Percentiles rank a stretch among this genome's conserved stretches.
Conservation (phyloP, 768 basidiomycete genomes). For the Clitopilus passeckerianus region DNA sequence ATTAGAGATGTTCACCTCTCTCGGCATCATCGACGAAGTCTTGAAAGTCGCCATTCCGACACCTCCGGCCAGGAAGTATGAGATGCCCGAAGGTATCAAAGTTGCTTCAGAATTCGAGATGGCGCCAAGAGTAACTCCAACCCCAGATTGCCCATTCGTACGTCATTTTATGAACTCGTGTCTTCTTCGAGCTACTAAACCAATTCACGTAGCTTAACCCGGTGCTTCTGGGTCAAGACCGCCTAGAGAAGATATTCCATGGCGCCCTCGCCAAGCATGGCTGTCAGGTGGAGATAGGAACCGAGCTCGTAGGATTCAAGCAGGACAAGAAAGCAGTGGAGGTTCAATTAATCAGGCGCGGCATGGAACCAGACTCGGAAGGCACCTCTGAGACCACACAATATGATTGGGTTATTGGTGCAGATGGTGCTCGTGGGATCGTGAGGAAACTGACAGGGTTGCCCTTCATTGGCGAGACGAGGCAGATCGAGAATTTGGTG, state of each 20-base stretch:
- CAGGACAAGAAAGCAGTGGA: constrained; percentile 29
- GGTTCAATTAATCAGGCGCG: constrained; percentile 26
- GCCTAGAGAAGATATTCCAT: constrained; percentile 33
- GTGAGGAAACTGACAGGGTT: constrained; percentile 37
- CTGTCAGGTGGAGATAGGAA: constrained; percentile 35
- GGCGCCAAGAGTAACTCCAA: constrained; percentile 21
- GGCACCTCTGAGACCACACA: constrained; percentile 20
- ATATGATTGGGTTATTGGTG: constrained; percentile 36
- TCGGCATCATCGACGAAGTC: constrained; percentile 33
- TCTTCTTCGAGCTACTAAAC: background rate
- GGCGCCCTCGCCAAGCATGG: constrained; percentile 24
- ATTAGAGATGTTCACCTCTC: constrained; percentile 35
- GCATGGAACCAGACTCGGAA: constrained; percentile 7
- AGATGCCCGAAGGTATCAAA: constrained; percentile 23
- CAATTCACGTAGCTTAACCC: constrained; percentile 21
- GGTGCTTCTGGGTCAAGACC: constrained; percentile 28
- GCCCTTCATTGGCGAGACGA: constrained; percentile 34
- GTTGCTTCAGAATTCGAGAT: constrained; percentile 26
- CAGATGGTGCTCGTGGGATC: constrained; percentile 37
- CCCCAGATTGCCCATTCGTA: constrained; percentile 29
- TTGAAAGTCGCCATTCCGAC: constrained; percentile 21
- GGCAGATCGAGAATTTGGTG: constrained; percentile 26
- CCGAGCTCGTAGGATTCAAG: constrained; percentile 38
- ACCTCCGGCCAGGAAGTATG: constrained; percentile 26
- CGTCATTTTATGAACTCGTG: constrained; percentile 4